Conservation (phyloP, 148 eudicot genomes). For the Rhododendron mucronatum region DNA sequence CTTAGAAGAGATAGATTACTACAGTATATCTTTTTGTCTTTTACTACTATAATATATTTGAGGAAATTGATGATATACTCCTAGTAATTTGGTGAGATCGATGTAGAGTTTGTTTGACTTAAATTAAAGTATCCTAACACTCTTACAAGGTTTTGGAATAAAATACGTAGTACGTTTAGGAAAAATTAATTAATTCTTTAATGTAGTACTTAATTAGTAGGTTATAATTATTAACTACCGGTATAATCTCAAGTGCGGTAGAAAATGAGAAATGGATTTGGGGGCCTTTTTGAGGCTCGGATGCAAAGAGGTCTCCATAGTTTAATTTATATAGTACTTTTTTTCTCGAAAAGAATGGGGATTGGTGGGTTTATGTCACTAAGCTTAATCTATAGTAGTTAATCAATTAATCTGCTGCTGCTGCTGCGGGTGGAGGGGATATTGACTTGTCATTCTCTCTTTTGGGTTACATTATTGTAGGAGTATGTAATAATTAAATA, state of each 20-base stretch:
- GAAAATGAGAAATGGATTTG: not conserved
- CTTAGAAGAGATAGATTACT: not conserved
- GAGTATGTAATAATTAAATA: too few relatives aligned
- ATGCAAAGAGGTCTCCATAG: not conserved
- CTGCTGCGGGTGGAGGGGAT: slow-evolving; percentile 4
- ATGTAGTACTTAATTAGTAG: not conserved
- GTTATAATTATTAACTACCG: not conserved
- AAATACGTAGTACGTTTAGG: not conserved
- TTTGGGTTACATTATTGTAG: not conserved
- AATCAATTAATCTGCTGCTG: not conserved
- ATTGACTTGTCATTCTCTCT: slow-evolving; percentile 7
- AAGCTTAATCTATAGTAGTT: not conserved
- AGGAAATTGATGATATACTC: not conserved
- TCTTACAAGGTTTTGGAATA: not conserved
- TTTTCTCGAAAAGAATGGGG: not conserved
- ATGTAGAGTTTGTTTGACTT: not conserved
- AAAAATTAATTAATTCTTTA: not conserved
- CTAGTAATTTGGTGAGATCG: not conserved
- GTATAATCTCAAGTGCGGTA: not conserved
- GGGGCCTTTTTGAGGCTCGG: not conserved
- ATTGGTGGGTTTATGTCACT: not conserved
- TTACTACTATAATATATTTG: not conserved
- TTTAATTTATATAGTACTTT: not conserved
- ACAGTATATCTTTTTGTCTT: not conserved
- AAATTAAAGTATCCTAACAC: not conserved